Conservation (phyloP, 495 filamentous ascomycete genomes). For the Parathielavia hyrcaniae region DNA sequence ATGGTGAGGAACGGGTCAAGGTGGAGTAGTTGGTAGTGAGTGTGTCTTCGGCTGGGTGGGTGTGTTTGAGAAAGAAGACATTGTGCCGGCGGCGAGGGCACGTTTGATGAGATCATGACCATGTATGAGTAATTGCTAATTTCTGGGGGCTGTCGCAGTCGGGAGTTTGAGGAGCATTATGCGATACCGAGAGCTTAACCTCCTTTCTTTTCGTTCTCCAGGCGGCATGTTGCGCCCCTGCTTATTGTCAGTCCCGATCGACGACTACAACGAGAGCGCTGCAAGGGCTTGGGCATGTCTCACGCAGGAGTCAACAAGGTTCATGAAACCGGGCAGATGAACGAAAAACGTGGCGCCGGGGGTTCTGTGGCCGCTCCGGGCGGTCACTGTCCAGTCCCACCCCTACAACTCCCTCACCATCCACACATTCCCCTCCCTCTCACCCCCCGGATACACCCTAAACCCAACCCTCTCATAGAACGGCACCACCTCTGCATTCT, state of each 20-base stretch:
- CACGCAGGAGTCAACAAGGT: too few relatives aligned
- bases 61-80: not conserved
- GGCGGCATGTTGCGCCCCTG: too few relatives aligned
- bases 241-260: too few relatives aligned
- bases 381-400: too few relatives aligned
- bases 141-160: not conserved
- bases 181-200: too few relatives aligned
- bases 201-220: too few relatives aligned
- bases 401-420: conserved; percentile 37
- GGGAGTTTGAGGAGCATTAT: not conserved
- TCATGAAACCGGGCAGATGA: too few relatives aligned
- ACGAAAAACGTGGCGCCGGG: too few relatives aligned
- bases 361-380: too few relatives aligned
- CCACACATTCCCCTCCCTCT: conserved; percentile 33
- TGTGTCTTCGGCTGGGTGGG: not conserved
- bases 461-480: conserved; percentile 43
- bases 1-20: conserved; percentile 12
- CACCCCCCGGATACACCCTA: conserved; percentile 31
- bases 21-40: conserved; percentile 3
- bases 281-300: too few relatives aligned
- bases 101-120: conserved; percentile 1
- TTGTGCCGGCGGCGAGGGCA: not conserved
- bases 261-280: too few relatives aligned
- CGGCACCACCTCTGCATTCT: conserved; percentile 40
- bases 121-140: conserved; percentile 11